These are phyloP conservation scores for Benincasa hispida DNA, from an alignment of 306 rosid species.

Conservation along the genomic window DNA sequence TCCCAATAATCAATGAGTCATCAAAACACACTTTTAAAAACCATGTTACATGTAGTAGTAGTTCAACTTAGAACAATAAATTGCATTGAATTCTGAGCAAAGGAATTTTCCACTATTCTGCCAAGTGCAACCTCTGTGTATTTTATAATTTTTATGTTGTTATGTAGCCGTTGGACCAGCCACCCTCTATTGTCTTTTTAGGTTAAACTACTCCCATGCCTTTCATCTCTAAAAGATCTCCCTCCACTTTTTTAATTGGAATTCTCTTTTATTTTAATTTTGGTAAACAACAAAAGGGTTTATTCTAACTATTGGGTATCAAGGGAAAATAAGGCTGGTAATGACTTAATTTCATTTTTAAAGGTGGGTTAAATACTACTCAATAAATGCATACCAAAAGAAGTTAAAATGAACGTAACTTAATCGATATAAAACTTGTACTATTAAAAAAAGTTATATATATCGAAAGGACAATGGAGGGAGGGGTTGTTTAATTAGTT, in stretches of 20 bases:
- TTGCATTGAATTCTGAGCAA: background rate
- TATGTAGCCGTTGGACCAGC: background rate
- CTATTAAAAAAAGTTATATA: no score
- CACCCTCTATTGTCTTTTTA: background rate
- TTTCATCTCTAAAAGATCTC: background rate
- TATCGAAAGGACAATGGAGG: no score
- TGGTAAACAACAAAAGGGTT: background rate
- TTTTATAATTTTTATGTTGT: background rate
- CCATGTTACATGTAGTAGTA: background rate
- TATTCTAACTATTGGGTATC: background rate
- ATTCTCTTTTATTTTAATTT: background rate
- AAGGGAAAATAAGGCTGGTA: background rate
- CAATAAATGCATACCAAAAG: no score
- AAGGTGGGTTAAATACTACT: no score
- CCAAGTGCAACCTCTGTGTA: background rate
- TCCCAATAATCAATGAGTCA: background rate
- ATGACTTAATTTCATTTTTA: background rate
- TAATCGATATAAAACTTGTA: no score
- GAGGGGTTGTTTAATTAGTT: no score
- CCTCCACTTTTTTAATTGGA: background rate
- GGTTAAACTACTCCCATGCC: background rate
- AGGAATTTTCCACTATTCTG: background rate
- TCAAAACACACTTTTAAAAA: background rate
- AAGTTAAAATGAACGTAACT: no score
- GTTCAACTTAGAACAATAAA: background rate